These are phyloP conservation scores for Eimeria tenella DNA, from an alignment of 169 alveolate genomes.

Conservation along the genomic window DNA sequence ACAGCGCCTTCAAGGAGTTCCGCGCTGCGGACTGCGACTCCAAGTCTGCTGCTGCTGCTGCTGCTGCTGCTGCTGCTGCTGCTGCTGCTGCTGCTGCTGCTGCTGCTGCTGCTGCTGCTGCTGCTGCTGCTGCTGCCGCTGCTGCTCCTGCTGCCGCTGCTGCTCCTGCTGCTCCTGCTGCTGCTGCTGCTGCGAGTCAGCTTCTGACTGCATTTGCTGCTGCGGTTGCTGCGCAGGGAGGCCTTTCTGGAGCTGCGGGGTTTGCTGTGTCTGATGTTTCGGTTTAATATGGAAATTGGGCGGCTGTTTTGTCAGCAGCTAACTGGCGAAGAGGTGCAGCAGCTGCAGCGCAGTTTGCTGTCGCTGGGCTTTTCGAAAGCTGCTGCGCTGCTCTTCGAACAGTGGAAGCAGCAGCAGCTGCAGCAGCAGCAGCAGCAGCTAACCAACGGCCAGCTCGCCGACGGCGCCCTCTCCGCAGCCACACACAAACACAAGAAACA, in stretches of 20 bases:
- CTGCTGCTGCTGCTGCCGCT: too few species aligned
- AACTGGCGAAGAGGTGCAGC: background rate
- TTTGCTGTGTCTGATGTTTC: constrained; percentile 24
- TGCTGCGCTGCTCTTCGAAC: background rate
- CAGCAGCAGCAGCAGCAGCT: background rate
- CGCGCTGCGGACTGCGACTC: background rate
- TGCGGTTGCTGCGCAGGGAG: constrained; percentile 11
- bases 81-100: too few species aligned
- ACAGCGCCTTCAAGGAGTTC: constrained; percentile 13
- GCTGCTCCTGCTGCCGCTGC: too few species aligned
- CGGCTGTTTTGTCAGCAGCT: constrained; percentile 26
- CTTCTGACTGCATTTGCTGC: background rate
- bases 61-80: too few species aligned
- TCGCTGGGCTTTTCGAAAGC: constrained; percentile 14
- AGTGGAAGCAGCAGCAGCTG: constrained; percentile 28
- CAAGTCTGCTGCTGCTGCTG: too few species aligned
- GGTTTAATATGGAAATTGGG: background rate
- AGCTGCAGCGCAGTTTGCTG: constrained; percentile 7
- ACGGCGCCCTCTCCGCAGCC: background rate
- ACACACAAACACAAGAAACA: background rate
- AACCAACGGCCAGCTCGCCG: too few species aligned
- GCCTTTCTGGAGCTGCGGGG: constrained; percentile 19
- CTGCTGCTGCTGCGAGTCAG: too few species aligned
- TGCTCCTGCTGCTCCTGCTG: too few species aligned
- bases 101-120: constrained; percentile 8